Base-by-base conservation (phyloP, 495 filamentous ascomycete species). In the Oleoguttula mirabilis region DNA sequence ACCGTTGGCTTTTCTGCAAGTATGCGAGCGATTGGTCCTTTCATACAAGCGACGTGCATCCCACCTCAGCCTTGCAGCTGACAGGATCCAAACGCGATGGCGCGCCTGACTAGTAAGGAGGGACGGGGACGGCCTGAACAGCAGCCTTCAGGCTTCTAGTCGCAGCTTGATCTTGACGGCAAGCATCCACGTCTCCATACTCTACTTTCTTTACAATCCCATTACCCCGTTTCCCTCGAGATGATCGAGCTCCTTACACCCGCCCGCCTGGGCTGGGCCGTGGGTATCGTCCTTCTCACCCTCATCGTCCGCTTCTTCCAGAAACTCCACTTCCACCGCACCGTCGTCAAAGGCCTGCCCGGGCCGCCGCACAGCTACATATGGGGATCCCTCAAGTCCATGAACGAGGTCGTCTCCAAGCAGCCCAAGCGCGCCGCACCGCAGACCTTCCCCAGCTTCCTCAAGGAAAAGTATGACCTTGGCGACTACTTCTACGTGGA, bases 401-500 rank as follows among this genome's bases (percentile, higher is more conserved):
- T 65, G 3, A 58, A 39, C 12, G 36, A 60, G 56, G 48, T 21
- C 50, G 11, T 48, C 35, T 31, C 37, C 19, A 43, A 36, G 28
- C 41, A 36, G 17, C 28, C 38, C 33, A 35, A 25, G 19, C 22
- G 8, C 35, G 27, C 48, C 40, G 20, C 42, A 4, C 34, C 52
- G 22, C 33, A 48, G 21, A 38, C 39, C 10, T 32, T 49, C 21
- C 1, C 32, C 7, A 16, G 2, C 19, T 15, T 50, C 24, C 2
- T 42, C 31, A 30, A 41, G 34, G 35, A 51, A 20, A 28, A 48
- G 22, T 43, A 51, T 21, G 20, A 35, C 23, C 45, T 55, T 2
- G 19, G 12, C 15, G 35, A 65, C 10, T 32, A 25, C 24, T 53
- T 66, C 43, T 67, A 70, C 46, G 7, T 71, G n/a, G 68, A 71